Base-by-base conservation (phyloP, 306 rosid genomes). In the Corylus americana region DNA sequence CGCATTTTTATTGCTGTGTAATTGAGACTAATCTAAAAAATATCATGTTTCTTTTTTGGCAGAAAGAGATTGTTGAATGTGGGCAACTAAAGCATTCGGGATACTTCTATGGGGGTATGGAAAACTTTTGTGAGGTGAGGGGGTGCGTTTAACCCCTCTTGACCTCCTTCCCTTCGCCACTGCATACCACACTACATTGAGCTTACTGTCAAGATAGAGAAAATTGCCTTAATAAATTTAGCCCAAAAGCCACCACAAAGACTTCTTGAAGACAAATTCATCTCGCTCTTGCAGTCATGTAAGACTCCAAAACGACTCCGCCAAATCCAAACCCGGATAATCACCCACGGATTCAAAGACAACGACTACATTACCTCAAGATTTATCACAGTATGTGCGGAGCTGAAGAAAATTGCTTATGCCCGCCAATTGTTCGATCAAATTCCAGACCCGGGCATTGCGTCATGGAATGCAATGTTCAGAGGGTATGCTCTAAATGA, bases 241-340 rank as follows among this genome's bases (percentile, higher is more conserved):
- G 51, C 58, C 12, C 85, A 49, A 53, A 89, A 86, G 75, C 82
- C 85, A 10, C 74, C 81, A 7, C 88, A 78, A 48, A 71, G 85
- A 63, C 63, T 90, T 0, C 74, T 87, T 8, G 97, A 90, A 72
- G 93, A 90, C 27, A 86, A 76, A 27, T 81, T 92, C 70, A 86
- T 92, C 54, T 85, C 88, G 25, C 85, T 92, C 54, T 64, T 94
- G 62, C 91, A 81, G 11, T 92, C 96, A 89, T 92, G 98, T 86
- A 88, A 70, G 83, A 71, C 83, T n/a, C 55, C 42, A 29, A 76
- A 71, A 48, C 82, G 17, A 31, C 86, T 94, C 17, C 71, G 37
- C 76, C 88, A 94, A 81, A 83, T 89, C 74, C 94, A 92, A 25
- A 70, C 87, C 76, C 92, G 87, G 58, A 74, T 94, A 47, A 66